Percentiles rank a stretch among this genome's conserved stretches.
These are phyloP conservation scores for Melastoma candidum DNA, from an alignment of 441 rosid genomes.

Conservation along the genomic window DNA sequence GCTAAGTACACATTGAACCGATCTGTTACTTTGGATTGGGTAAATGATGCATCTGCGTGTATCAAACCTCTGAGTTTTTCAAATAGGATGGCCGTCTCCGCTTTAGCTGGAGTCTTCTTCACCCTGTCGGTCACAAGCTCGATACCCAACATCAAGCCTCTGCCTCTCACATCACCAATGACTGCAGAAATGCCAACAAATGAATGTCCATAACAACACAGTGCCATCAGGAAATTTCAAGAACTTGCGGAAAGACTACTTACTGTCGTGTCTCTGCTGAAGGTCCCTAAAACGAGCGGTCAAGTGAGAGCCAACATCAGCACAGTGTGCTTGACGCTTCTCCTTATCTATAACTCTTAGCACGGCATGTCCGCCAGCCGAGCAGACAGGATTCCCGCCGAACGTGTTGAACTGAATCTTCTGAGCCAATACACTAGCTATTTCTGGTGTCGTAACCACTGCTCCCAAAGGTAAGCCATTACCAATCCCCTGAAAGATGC, in stretches of 20 bases:
- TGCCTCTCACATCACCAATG: slow-evolving; percentile 85
- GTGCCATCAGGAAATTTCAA: not conserved
- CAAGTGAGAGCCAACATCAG: slow-evolving; percentile 64
- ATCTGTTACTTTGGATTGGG: not conserved
- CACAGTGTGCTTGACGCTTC: slow-evolving; percentile 72
- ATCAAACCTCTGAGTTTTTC: slow-evolving; percentile 68
- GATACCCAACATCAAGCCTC: slow-evolving; percentile 76
- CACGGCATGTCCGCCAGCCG: slow-evolving; percentile 88
- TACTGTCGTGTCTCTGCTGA: slow-evolving; percentile 68
- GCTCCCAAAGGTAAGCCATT: slow-evolving; percentile 91
- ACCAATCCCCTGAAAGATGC: slow-evolving; percentile 61
- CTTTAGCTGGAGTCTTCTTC: slow-evolving; percentile 78
- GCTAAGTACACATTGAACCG: no score
- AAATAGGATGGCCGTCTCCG: slow-evolving; percentile 60
- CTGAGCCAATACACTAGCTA: slow-evolving; percentile 66
- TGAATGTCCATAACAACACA: not conserved
- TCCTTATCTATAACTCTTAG: slow-evolving; percentile 71
- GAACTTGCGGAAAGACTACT: slow-evolving; percentile 16
- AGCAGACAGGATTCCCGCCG: slow-evolving; percentile 91
- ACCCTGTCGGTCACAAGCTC: slow-evolving; percentile 71
- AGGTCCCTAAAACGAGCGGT: slow-evolving; percentile 49
- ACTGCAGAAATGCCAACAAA: slow-evolving; percentile 24
- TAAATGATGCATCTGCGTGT: slow-evolving; percentile 3
- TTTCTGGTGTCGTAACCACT: slow-evolving; percentile 83
- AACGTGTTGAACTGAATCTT: slow-evolving; percentile 79